A percentile compares a stretch with the other conserved stretches of the same genome.
phyloP scores from a whole-genome alignment of 1,139 yeast species.

The Debaryomycetaceae sp. region DNA sequence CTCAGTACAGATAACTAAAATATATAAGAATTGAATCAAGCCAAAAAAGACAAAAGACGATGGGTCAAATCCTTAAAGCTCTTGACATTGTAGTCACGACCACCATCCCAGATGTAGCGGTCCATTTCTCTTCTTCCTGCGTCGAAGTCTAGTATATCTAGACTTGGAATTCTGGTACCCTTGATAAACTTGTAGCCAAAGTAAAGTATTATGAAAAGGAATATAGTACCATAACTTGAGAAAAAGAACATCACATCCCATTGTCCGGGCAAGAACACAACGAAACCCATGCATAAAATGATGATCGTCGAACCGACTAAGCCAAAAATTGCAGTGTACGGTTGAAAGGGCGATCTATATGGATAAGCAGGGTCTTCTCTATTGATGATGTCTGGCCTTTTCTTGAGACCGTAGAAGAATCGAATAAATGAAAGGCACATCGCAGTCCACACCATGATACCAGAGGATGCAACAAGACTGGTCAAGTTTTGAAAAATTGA shows the following conservation, averaged over 20 bases:
- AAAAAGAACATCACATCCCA: slow-evolving; percentile 68
- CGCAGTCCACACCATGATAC: slow-evolving; percentile 76
- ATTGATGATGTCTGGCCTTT: slow-evolving; percentile 62
- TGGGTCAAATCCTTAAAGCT: slow-evolving; percentile 34
- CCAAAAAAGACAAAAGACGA: slow-evolving; percentile 35
- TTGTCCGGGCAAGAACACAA: slow-evolving; percentile 54
- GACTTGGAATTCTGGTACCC: slow-evolving; percentile 55
- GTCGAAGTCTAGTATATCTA: slow-evolving; percentile 71
- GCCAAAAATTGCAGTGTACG: slow-evolving; percentile 69
- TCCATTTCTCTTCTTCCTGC: slow-evolving; percentile 77
- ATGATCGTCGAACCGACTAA: slow-evolving; percentile 52
- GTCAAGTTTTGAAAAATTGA: slow-evolving; percentile 65
- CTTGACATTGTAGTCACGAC: slow-evolving; percentile 38
- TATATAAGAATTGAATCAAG: slow-evolving; percentile 13
- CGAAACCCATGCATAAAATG: slow-evolving; percentile 66
- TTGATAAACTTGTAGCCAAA: slow-evolving; percentile 51
- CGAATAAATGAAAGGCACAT: slow-evolving; percentile 73
- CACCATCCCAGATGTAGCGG: slow-evolving; percentile 68
- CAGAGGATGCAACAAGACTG: slow-evolving; percentile 64
- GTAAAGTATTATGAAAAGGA: slow-evolving; percentile 54
- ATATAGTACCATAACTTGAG: slow-evolving; percentile 63
- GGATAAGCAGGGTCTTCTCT: slow-evolving; percentile 70
- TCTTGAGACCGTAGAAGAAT: slow-evolving; percentile 63
- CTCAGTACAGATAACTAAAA: neutral
- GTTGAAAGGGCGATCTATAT: slow-evolving; percentile 73